Percentiles rank a stretch among this genome's conserved stretches.
phyloP scores from a whole-genome alignment of 1,284 basidiomycete species.

The Sanghuangporus baumii region DNA sequence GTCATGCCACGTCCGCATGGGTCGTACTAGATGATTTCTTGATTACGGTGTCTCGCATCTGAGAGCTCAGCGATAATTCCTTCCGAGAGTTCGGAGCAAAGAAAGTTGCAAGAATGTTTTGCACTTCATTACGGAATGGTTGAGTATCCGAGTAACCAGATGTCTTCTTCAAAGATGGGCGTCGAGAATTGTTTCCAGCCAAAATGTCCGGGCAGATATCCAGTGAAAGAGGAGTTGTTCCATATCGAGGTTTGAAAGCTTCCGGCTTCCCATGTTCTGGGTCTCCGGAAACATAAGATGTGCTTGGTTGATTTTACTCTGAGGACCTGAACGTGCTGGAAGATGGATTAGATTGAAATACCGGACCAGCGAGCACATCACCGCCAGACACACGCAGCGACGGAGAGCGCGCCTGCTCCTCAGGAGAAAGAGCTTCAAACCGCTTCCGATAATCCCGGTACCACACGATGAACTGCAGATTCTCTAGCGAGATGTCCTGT shows the following conservation, averaged over 20 bases:
- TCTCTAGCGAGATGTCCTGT: conserved; percentile 36
- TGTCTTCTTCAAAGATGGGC: conserved; percentile 7
- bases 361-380: conserved; percentile 18
- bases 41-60: conserved; percentile 29
- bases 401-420: conserved; percentile 22
- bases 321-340: conserved; percentile 5
- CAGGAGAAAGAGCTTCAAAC: conserved; percentile 28
- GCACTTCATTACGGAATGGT: conserved; percentile 31
- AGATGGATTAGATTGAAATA: conserved; percentile 19
- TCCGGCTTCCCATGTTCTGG: too few species aligned
- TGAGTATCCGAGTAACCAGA: conserved; percentile 18
- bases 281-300: too few species aligned
- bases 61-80: conserved; percentile 31
- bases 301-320: too few species aligned
- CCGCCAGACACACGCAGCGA: not conserved
- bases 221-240: not conserved
- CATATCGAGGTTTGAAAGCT: not conserved
- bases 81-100: conserved; percentile 30
- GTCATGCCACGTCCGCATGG: conserved; percentile 35
- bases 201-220: not conserved
- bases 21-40: conserved; percentile 29
- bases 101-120: conserved; percentile 33
- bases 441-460: conserved; percentile 35
- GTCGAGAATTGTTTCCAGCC: not conserved
- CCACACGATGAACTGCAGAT: conserved; percentile 40